Evolutionary conservation across 345 rosid genomes (phyloP).

Genomic region (Citrus trifoliata): DNA sequence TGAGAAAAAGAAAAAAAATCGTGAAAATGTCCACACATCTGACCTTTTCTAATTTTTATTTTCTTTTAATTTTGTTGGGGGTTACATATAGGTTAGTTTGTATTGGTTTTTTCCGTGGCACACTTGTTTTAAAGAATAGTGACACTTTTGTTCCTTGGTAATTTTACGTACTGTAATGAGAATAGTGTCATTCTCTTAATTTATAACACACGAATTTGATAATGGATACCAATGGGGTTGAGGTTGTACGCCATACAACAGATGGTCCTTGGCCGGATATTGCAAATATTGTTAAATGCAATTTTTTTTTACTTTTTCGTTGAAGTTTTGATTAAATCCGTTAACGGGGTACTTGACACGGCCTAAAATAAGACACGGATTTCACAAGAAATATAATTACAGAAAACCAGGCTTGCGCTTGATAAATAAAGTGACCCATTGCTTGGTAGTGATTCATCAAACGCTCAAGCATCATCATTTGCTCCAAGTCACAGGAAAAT

Average conservation of each 20-base stretch:
- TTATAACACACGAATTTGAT: too few species aligned
- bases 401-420: neutral
- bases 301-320: neutral
- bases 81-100: neutral
- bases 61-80: too few species aligned
- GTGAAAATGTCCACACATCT: neutral
- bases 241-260: neutral
- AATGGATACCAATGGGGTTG: neutral
- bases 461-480: conserved; percentile 29
- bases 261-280: neutral
- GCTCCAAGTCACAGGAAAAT: neutral
- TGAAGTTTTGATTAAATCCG: conserved; percentile 8
- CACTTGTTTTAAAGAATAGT: too few species aligned
- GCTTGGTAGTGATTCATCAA: neutral
- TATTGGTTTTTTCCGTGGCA: neutral
- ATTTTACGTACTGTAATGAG: too few species aligned
- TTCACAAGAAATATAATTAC: conserved; percentile 13
- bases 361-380: conserved; percentile 12
- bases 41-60: too few species aligned
- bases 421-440: neutral
- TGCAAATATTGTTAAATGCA: conserved; percentile 8
- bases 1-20: neutral
- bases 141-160: too few species aligned
- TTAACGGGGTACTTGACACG: neutral
- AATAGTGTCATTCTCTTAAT: too few species aligned